Percentiles rank a stretch among this genome's conserved stretches.
Evolutionary conservation across 2,329 filamentous ascomycete genomes (phyloP).

Genomic region (Fusarium solani-melongenae): DNA sequence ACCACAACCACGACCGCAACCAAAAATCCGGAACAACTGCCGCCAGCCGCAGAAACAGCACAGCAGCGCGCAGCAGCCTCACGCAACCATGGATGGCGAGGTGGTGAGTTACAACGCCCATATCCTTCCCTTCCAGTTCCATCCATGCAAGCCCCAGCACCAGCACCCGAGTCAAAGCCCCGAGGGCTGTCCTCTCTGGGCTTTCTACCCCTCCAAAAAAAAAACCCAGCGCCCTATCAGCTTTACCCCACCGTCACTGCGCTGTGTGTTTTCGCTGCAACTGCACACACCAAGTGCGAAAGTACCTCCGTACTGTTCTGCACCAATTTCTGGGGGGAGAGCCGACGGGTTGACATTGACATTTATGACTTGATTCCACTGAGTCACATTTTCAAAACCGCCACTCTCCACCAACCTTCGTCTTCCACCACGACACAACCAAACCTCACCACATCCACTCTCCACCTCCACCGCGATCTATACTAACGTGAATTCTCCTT

Average conservation of each 20-base stretch:
- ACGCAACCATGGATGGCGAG: conserved; percentile 41
- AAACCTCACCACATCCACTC: not conserved
- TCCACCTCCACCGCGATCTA: conserved; percentile 7
- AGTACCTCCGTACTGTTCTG: conserved; percentile 36
- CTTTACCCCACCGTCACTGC: conserved; percentile 8
- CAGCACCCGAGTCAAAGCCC: conserved; percentile 1
- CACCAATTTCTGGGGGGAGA: conserved; percentile 31
- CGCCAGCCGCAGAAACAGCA: conserved; percentile 8
- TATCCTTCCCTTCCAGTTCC: not conserved
- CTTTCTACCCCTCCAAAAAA: conserved; percentile 41
- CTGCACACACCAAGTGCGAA: conserved; percentile 24
- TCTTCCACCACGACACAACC: conserved; percentile 5
- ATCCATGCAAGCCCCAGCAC: not conserved
- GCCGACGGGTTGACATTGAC: conserved; percentile 33
- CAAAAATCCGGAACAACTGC: conserved; percentile 15
- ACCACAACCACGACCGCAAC: conserved; percentile 17
- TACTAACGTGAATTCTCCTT: conserved; percentile 32
- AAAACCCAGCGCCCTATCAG: conserved; percentile 32
- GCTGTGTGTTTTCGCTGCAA: not conserved
- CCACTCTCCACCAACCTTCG: conserved; percentile 29
- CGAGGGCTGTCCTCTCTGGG: not conserved
- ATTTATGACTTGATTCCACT: conserved; percentile 30
- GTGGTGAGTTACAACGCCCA: conserved; percentile 36
- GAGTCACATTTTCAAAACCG: conserved; percentile 45
- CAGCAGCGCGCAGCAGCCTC: conserved; percentile 21